Percentiles rank a stretch among this genome's conserved stretches.
Conservation (phyloP, 1,284 basidiomycete genomes). For the Psilocybe mexicana region DNA sequence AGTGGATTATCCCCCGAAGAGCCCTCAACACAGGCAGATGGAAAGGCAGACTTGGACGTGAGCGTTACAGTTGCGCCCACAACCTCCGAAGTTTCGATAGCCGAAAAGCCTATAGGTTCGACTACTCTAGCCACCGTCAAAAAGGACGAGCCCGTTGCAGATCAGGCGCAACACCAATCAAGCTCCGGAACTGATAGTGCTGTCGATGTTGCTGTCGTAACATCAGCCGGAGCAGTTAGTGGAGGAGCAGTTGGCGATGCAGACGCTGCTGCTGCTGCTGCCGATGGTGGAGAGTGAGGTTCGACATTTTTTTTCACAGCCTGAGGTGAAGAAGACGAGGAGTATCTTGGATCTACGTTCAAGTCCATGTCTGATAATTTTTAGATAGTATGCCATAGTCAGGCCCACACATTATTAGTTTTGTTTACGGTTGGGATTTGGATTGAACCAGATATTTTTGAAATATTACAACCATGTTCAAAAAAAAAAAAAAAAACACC, state of each 20-base stretch:
- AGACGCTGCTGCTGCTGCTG: slow-evolving; percentile 3
- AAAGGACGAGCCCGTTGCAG: neutral
- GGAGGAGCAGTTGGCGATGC: slow-evolving; percentile 9
- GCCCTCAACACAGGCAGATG: neutral
- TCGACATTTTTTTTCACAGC: neutral
- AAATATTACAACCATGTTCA: too few relatives aligned
- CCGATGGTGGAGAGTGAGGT: slow-evolving; percentile 2
- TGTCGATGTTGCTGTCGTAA: neutral
- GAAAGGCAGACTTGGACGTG: neutral
- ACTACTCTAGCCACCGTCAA: neutral
- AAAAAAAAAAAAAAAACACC: too few relatives aligned
- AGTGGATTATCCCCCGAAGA: neutral
- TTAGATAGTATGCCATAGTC: too few relatives aligned
- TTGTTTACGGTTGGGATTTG: too few relatives aligned
- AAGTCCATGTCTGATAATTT: too few relatives aligned
- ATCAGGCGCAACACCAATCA: neutral
- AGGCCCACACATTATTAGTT: too few relatives aligned
- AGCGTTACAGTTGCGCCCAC: neutral
- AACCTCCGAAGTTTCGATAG: neutral
- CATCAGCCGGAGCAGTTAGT: slow-evolving; percentile 6
- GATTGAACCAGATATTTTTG: too few relatives aligned
- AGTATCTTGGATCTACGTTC: too few relatives aligned
- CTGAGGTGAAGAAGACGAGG: too few relatives aligned
- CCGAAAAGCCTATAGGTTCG: neutral
- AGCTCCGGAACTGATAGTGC: neutral